phyloP scores from a whole-genome alignment of 176 grass and related monocot genomes.

The Bolboschoenus planiculmis region DNA sequence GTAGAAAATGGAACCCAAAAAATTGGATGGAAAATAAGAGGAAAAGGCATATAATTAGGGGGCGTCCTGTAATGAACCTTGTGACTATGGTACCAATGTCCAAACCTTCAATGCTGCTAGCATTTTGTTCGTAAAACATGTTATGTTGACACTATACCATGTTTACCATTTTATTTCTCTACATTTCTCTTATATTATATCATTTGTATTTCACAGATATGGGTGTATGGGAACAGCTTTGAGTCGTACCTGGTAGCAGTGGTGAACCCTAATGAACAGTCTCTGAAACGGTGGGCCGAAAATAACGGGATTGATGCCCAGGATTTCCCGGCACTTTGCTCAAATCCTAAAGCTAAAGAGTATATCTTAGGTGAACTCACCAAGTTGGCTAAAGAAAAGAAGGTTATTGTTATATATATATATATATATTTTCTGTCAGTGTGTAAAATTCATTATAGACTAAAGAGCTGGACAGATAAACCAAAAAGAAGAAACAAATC shows the following conservation, averaged over 20 bases:
- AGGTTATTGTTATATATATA: constrained; percentile 32
- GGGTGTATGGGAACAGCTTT: constrained; percentile 94
- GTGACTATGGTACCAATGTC: not conserved
- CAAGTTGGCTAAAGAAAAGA: constrained; percentile 70
- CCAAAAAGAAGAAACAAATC: not conserved
- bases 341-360: constrained; percentile 54
- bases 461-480: not conserved
- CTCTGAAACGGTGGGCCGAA: constrained; percentile 56
- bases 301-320: constrained; percentile 37
- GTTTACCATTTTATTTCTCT: not conserved
- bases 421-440: not conserved
- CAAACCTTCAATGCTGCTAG: not conserved
- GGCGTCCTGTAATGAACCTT: not conserved
- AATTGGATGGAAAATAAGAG: not conserved
- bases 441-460: not conserved
- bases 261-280: constrained; percentile 68
- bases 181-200: constrained; percentile 5
- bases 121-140: not conserved
- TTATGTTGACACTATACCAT: not conserved
- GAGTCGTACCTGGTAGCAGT: constrained; percentile 75
- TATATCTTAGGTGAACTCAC: constrained; percentile 54
- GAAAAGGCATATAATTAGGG: not conserved
- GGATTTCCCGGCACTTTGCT: constrained; percentile 42
- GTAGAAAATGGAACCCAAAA: not conserved
- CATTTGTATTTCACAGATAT: constrained; percentile 65